Evolutionary conservation across 768 basidiomycete species (phyloP).

Genomic region (Suillus alpinus): DNA sequence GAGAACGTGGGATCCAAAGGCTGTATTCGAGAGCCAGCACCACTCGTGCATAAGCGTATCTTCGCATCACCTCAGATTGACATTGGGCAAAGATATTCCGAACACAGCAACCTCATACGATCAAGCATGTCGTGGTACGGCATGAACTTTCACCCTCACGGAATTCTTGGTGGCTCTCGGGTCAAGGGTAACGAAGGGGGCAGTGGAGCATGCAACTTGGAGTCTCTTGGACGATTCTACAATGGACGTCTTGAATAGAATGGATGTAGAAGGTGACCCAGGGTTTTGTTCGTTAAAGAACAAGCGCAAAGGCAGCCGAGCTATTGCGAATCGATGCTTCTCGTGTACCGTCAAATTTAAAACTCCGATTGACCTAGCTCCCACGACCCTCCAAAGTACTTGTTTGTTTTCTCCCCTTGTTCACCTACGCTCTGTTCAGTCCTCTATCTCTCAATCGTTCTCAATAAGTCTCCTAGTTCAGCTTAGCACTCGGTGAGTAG

Average conservation of each 20-base stretch:
- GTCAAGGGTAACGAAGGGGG: background rate
- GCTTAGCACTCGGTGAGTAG: slow-evolving; percentile 26
- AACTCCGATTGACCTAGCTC: slow-evolving; percentile 43
- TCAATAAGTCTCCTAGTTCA: background rate
- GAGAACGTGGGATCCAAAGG: background rate
- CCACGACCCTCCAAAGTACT: slow-evolving; percentile 38
- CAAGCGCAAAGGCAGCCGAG: background rate
- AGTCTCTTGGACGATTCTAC: background rate
- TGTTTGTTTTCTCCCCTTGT: slow-evolving; percentile 41
- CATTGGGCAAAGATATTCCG: too few species aligned
- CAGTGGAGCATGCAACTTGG: too few species aligned
- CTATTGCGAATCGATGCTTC: slow-evolving; percentile 5
- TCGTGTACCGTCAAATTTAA: slow-evolving; percentile 33
- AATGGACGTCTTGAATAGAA: background rate
- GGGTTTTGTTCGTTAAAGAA: too few species aligned
- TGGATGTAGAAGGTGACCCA: too few species aligned
- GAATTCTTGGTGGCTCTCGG: background rate
- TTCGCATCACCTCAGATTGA: background rate
- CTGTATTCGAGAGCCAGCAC: background rate
- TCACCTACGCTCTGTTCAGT: slow-evolving; percentile 27
- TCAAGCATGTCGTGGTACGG: background rate
- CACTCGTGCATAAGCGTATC: background rate
- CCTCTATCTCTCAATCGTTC: slow-evolving; percentile 16
- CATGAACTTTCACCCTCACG: background rate
- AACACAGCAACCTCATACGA: background rate